These are phyloP conservation scores for Geotrichum carabidarum DNA, from an alignment of 1,139 yeast genomes.

Conservation along the genomic window DNA sequence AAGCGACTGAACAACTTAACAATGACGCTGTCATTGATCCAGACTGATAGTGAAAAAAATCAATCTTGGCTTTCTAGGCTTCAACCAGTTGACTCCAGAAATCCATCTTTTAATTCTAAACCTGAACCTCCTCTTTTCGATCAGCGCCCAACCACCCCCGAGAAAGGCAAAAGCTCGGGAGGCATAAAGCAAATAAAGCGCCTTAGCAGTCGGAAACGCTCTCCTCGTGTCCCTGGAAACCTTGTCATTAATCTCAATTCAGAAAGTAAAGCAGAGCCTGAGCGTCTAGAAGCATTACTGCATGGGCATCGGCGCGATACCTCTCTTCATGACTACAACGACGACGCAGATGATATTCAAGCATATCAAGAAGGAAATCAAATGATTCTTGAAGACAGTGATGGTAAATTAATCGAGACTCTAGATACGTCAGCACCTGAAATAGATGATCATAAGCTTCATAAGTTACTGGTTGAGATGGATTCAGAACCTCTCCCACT, in stretches of 20 bases:
- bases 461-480: neutral
- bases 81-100: slow-evolving; percentile 60
- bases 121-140: too few relatives aligned
- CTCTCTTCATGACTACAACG: neutral
- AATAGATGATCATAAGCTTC: neutral
- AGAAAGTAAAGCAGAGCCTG: slow-evolving; percentile 2
- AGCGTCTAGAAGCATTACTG: neutral
- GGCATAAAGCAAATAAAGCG: too few relatives aligned
- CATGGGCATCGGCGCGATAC: neutral
- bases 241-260: slow-evolving; percentile 32
- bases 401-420: slow-evolving; percentile 67
- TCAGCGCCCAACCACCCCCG: too few relatives aligned
- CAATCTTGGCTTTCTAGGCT: slow-evolving; percentile 83
- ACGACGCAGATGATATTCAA: slow-evolving; percentile 31
- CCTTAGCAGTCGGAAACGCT: too few relatives aligned
- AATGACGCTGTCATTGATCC: slow-evolving; percentile 85
- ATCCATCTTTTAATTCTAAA: too few relatives aligned
- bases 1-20: slow-evolving; percentile 87
- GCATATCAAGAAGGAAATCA: slow-evolving; percentile 71
- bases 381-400: slow-evolving; percentile 69
- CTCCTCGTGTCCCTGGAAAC: slow-evolving; percentile 38
- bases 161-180: too few relatives aligned
- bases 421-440: slow-evolving; percentile 18
- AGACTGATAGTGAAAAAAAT: slow-evolving; percentile 52
- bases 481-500: too few relatives aligned